Evolutionary conservation across 371 early-diverging fungal genomes (phyloP).

Genomic region (Rhizopus arrhizus): DNA sequence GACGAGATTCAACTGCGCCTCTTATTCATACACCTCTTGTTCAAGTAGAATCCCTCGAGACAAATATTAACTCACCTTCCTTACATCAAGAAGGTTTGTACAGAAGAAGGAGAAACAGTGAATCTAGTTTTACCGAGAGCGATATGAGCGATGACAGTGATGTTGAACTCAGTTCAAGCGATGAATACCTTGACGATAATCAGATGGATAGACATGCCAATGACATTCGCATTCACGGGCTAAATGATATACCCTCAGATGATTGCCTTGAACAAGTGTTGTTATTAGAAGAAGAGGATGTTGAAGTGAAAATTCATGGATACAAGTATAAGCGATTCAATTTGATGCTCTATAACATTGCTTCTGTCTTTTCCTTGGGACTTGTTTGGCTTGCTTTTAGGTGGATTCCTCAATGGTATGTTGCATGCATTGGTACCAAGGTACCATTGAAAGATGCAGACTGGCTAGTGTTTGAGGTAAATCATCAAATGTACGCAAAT

Average conservation of each 20-base stretch:
- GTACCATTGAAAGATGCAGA: slow-evolving; percentile 70
- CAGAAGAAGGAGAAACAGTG: slow-evolving; percentile 30
- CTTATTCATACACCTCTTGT: slow-evolving; percentile 45
- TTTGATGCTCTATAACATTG: slow-evolving; percentile 59
- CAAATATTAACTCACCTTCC: slow-evolving; percentile 10
- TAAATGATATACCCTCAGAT: slow-evolving; percentile 19
- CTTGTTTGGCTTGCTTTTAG: slow-evolving; percentile 74
- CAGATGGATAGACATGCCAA: slow-evolving; percentile 27
- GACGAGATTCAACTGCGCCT: slow-evolving; percentile 53
- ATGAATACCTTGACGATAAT: slow-evolving; percentile 23
- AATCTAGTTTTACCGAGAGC: slow-evolving; percentile 2
- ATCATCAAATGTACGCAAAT: background rate
- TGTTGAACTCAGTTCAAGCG: slow-evolving; percentile 35
- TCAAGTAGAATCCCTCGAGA: background rate
- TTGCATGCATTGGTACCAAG: slow-evolving; percentile 62
- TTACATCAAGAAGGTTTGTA: slow-evolving; percentile 10
- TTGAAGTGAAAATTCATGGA: slow-evolving; percentile 65
- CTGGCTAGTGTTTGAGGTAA: slow-evolving; percentile 68
- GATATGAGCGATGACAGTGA: slow-evolving; percentile 14
- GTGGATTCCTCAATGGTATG: slow-evolving; percentile 82
- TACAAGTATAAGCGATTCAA: slow-evolving; percentile 54
- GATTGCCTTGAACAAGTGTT: slow-evolving; percentile 26
- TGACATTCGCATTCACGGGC: slow-evolving; percentile 20
- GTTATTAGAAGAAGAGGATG: slow-evolving; percentile 47
- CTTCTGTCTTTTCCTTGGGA: slow-evolving; percentile 73